Base-by-base conservation (phyloP, 2,329 filamentous ascomycete genomes). In the Pseudopithomyces chartarum region DNA sequence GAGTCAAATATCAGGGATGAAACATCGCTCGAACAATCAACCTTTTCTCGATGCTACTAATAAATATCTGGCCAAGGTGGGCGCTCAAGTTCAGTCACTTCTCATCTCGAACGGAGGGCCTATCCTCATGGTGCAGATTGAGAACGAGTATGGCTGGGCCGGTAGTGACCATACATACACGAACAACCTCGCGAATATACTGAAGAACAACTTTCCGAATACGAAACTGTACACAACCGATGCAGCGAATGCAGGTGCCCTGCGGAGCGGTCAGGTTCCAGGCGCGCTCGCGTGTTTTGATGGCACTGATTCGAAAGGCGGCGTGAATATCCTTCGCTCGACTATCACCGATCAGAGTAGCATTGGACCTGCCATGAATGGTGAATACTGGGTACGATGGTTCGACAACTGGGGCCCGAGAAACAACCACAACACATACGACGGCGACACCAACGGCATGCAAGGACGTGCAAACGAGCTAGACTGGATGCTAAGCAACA, bases 111-210 rank as follows among this genome's bases (percentile, higher is more conserved):
- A 75, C 0, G 80, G 80, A 13, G 81, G 81, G 0, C 79, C 80
- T 3, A 71, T 82, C 17, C 61, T 83, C 17, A 81, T 82, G 80
- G 74, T 80, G 1, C 81, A 82, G 64, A 71, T 82, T 12, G 81
- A 83, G 64, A 82, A 82, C 50, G 80, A 82, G 60, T 84, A 84
- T 55, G 81, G 81, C 1, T 80, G 76, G 26, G 82, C 78, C 43
- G 81, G 79, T 15, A 69, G 68, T 6, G 73, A 83, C 54, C 78
- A 82, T 52, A 62, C 65, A 3, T 83, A 84, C 60, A 79, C 76
- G 7, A 61, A 64, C 6, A 73, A 73, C 0, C 45, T 82, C 23
- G 66, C 76, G 6, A 76, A 82, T 51, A 78, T 81, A 8, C 67
- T 83, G 15, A 67, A 59, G 8, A 63, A 56, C 0, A 76, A 73